Evolutionary conservation across 257 asterid genomes (phyloP).

Genomic region (Handroanthus guayacan): DNA sequence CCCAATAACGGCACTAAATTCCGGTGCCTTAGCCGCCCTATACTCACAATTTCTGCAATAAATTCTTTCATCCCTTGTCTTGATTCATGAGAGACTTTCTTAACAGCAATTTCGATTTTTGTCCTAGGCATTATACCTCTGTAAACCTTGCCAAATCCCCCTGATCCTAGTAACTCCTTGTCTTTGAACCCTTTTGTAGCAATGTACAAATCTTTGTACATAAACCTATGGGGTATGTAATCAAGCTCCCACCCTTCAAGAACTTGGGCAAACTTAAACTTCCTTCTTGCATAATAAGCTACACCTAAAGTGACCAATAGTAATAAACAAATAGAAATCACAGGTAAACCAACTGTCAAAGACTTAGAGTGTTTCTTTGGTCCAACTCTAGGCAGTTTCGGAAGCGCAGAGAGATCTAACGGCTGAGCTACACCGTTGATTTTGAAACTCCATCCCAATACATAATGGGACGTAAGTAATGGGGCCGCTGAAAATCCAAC

Average conservation of each 20-base stretch:
- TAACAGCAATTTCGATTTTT: conserved; percentile 56
- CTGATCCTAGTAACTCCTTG: conserved; percentile 55
- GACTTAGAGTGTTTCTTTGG: conserved; percentile 40
- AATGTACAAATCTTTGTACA: conserved; percentile 59
- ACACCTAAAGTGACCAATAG: not conserved
- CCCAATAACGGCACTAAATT: conserved; percentile 67
- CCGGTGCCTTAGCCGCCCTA: conserved; percentile 73
- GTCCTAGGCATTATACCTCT: conserved; percentile 55
- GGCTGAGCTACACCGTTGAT: conserved; percentile 44
- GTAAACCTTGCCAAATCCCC: conserved; percentile 77
- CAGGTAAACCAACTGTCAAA: conserved; percentile 49
- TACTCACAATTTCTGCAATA: conserved; percentile 67
- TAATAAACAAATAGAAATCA: conserved; percentile 19
- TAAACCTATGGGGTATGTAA: conserved; percentile 63
- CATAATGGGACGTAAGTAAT: conserved; percentile 53
- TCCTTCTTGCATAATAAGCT: conserved; percentile 42
- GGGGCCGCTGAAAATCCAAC: conserved; percentile 70
- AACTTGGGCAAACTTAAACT: conserved; percentile 55
- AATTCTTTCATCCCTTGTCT: conserved; percentile 74
- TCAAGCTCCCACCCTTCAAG: conserved; percentile 73
- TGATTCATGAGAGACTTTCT: conserved; percentile 67
- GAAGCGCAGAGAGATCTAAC: conserved; percentile 56
- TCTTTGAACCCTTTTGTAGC: conserved; percentile 69
- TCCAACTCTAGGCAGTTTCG: conserved; percentile 58
- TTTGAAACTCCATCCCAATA: conserved; percentile 72